Percentiles rank a stretch among this genome's conserved stretches.
phyloP scores from a whole-genome alignment of 2,329 filamentous ascomycete genomes.

The Ophiosphaerella korrae region DNA sequence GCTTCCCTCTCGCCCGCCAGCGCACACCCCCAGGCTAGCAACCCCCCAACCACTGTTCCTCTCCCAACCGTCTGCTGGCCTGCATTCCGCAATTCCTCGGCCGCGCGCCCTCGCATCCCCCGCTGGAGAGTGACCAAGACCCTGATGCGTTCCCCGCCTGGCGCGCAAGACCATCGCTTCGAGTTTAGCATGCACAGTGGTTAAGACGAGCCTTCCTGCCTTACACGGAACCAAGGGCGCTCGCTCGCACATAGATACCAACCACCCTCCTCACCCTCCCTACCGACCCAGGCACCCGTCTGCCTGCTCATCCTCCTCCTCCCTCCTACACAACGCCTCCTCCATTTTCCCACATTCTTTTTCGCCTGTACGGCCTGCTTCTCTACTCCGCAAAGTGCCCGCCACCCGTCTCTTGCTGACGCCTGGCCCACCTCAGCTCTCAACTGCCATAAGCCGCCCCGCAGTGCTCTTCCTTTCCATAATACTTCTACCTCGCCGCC shows the following conservation, averaged over 20 bases:
- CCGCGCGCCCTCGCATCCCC: slow-evolving; percentile 42
- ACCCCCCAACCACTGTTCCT: slow-evolving; percentile 1
- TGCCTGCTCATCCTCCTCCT: too few relatives aligned
- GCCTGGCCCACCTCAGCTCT: slow-evolving; percentile 27
- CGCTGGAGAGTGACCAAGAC: slow-evolving; percentile 30
- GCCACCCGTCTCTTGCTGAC: slow-evolving; percentile 38
- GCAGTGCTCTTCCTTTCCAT: slow-evolving; percentile 14
- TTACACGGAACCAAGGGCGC: slow-evolving; percentile 41
- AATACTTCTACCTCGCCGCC: slow-evolving; percentile 5
- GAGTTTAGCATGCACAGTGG: slow-evolving; percentile 46
- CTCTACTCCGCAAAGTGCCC: slow-evolving; percentile 14
- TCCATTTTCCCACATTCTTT: slow-evolving; percentile 33
- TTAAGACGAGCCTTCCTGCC: slow-evolving; percentile 32
- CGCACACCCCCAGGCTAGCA: background rate
- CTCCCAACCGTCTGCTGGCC: slow-evolving; percentile 4
- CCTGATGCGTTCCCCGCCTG: slow-evolving; percentile 48
- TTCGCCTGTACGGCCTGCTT: slow-evolving; percentile 6
- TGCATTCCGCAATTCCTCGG: slow-evolving; percentile 28
- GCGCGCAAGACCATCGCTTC: slow-evolving; percentile 46
- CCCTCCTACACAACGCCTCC: slow-evolving; percentile 7
- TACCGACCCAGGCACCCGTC: slow-evolving; percentile 6
- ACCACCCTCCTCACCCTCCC: slow-evolving; percentile 14
- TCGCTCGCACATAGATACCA: slow-evolving; percentile 21
- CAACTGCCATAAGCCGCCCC: slow-evolving; percentile 27
- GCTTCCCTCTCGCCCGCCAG: background rate